These are phyloP conservation scores for Trifolium pratense DNA, from an alignment of 306 rosid genomes.

Conservation along the genomic window DNA sequence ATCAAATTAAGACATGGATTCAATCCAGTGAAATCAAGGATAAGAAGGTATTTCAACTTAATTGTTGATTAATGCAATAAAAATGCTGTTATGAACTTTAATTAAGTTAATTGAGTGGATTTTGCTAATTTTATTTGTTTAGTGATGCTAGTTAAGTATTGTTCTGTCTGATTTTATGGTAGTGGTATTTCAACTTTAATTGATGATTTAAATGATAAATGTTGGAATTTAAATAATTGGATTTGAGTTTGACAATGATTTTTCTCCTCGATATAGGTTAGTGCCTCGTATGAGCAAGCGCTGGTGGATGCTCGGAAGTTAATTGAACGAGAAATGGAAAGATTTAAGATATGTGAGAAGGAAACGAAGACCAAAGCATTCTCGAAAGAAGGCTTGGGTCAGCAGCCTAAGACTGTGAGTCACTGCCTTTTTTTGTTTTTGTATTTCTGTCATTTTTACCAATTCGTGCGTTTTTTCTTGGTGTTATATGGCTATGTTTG, in stretches of 20 bases:
- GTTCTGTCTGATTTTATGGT: slow-evolving; percentile 24
- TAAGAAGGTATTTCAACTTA: slow-evolving; percentile 63
- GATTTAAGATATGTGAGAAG: slow-evolving; percentile 95
- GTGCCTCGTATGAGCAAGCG: slow-evolving; percentile 98
- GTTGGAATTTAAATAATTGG: slow-evolving; percentile 13
- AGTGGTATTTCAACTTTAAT: slow-evolving; percentile 29
- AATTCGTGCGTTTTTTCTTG: neutral
- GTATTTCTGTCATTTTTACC: neutral
- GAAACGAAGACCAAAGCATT: slow-evolving; percentile 98
- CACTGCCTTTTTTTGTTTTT: neutral
- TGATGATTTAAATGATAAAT: slow-evolving; percentile 22
- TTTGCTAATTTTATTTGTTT: slow-evolving; percentile 6
- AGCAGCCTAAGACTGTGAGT: slow-evolving; percentile 96
- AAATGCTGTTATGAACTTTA: slow-evolving; percentile 13
- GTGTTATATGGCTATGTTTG: slow-evolving; percentile 18
- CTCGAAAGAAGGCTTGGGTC: slow-evolving; percentile 97
- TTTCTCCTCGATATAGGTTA: slow-evolving; percentile 69
- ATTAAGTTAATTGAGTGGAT: slow-evolving; percentile 3
- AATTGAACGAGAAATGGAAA: slow-evolving; percentile 98
- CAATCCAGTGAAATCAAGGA: slow-evolving; percentile 99
- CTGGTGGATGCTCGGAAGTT: slow-evolving; percentile 94
- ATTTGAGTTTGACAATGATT: slow-evolving; percentile 40
- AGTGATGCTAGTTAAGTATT: slow-evolving; percentile 26
- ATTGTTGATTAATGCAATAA: slow-evolving; percentile 22
- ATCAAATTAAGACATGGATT: slow-evolving; percentile 96